Base-by-base conservation (phyloP, 208 protist genomes). In the Blastocrithidia nonstop region DNA sequence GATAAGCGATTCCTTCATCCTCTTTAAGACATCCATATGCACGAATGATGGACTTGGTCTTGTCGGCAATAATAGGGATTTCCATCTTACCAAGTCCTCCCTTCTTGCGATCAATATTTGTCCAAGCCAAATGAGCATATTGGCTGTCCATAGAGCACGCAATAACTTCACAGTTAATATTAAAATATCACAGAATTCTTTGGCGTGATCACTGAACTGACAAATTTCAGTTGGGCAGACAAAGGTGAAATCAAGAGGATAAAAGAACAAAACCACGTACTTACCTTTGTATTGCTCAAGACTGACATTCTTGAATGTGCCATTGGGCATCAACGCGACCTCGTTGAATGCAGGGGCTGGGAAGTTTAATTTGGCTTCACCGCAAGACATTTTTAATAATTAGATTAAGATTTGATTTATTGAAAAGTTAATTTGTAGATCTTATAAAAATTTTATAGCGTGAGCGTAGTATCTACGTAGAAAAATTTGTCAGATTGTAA, bases 201-300 rank as follows among this genome's bases (percentile, higher is more conserved):
- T 80, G 33, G 58, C 63, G 53, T 65, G 57, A 48, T 98, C 92
- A 33, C 61, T 84, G 84, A 97, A 98, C 50, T 92, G 83, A 56
- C 93, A 88, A 50, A 98, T 95, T 77, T 97, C 94, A 11, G 93
- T 97, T 28, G 95, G 94, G 76, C 95, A 98, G 48, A 98, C 94
- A 54, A 97, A 97, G 51, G 91, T 96, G 75, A 96, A 98, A 69
- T 97, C 93, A 20, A 96, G 53, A 24, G 94, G 94, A 65, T 96
- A 97, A 75, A 97, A 97, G 83, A 97, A 95, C 28, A 97, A 77
- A 27, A 97, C 86, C n/a, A 96, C 51, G 60, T 83, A 97, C 63
- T 92, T 95, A 51, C 93, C 93, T 62, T 77, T 83, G 86, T 88
- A 96, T 40, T 86, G 73, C n/a, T 51, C 36, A 13, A 96, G 74